These are phyloP conservation scores for Stagonosporopsis chrysanthemi DNA, from an alignment of 2,329 filamentous ascomycete species.

Conservation along the genomic window DNA sequence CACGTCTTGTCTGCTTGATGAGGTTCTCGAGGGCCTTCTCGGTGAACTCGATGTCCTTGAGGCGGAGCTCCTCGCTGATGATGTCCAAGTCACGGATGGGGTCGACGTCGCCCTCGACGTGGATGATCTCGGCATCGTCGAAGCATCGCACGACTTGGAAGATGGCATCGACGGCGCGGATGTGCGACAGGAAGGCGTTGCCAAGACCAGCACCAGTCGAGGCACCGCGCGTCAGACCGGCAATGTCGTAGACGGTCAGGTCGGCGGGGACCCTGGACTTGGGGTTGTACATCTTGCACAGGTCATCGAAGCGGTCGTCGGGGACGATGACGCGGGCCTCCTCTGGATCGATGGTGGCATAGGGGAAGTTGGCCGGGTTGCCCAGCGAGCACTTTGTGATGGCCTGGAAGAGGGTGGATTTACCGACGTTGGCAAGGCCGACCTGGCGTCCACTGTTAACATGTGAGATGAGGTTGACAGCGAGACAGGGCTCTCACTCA, in stretches of 20 bases:
- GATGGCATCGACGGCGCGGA: conserved; percentile 96
- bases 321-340: conserved; percentile 97
- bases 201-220: conserved; percentile 97
- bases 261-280: conserved; percentile 97
- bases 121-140: conserved; percentile 98
- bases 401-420: conserved; percentile 99
- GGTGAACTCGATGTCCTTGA: conserved; percentile 98
- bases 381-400: conserved; percentile 97
- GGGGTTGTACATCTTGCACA: conserved; percentile 95
- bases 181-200: conserved; percentile 98
- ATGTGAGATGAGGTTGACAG: conserved; percentile 44
- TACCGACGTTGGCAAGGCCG: conserved; percentile 98
- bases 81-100: conserved; percentile 93
- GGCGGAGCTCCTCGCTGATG: conserved; percentile 92
- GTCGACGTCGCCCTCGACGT: conserved; percentile 98
- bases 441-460: conserved; percentile 69
- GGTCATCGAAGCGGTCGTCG: conserved; percentile 95
- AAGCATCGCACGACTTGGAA: conserved; percentile 97
- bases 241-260: conserved; percentile 98
- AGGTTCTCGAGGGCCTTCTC: conserved; percentile 93
- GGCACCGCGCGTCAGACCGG: conserved; percentile 91
- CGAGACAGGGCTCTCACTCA: conserved; percentile 68
- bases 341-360: conserved; percentile 98
- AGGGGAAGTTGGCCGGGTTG: conserved; percentile 99
- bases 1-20: conserved; percentile 92